Percentiles rank a stretch among this genome's conserved stretches.
phyloP scores from a whole-genome alignment of 164 flowering plant genomes.

The Berberis vulgaris region DNA sequence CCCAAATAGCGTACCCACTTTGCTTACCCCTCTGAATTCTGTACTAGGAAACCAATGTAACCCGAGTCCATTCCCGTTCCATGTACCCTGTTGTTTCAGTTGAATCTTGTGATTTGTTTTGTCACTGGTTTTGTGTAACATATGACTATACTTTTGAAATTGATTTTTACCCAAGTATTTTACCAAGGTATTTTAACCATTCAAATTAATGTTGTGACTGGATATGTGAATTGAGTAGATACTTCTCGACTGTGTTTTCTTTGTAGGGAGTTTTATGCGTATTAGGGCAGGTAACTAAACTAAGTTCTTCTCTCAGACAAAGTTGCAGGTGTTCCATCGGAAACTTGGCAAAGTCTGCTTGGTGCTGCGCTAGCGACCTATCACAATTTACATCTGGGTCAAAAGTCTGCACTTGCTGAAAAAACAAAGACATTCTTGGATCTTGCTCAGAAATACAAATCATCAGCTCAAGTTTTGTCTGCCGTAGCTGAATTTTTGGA shows the following conservation, averaged over 20 bases:
- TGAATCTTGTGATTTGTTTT: too few species aligned
- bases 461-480: conserved; percentile 56
- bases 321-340: conserved; percentile 44
- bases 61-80: too few species aligned
- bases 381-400: conserved; percentile 15
- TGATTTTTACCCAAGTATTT: too few species aligned
- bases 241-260: neutral
- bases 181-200: too few species aligned
- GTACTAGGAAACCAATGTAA: too few species aligned
- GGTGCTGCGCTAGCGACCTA: conserved; percentile 66
- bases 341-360: conserved; percentile 58
- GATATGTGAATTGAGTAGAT: too few species aligned
- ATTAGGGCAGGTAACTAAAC: neutral
- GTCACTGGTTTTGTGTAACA: too few species aligned
- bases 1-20: too few species aligned
- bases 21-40: too few species aligned
- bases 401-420: conserved; percentile 20
- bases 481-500: conserved; percentile 80
- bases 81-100: too few species aligned
- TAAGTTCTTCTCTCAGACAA: conserved; percentile 22
- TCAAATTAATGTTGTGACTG: too few species aligned
- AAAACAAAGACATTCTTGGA: conserved; percentile 30
- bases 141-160: too few species aligned
- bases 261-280: neutral
- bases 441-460: conserved; percentile 49